phyloP scores from a whole-genome alignment of 2,329 filamentous ascomycete species.

The Epichloe typhina region DNA sequence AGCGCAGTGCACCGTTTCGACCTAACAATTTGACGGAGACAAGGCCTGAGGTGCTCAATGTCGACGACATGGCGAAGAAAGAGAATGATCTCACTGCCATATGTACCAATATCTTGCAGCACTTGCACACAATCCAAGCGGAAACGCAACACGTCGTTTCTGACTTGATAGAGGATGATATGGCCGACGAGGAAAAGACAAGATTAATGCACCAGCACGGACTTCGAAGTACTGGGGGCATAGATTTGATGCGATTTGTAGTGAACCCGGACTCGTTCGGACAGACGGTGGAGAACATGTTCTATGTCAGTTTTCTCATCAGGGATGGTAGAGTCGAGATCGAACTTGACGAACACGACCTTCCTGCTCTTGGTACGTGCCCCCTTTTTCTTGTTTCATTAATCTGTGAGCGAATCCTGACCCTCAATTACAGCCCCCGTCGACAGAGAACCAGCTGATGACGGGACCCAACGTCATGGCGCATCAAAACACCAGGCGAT shows the following conservation, averaged over 20 bases:
- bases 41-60: constrained; percentile 63
- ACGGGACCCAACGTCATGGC: constrained; percentile 33
- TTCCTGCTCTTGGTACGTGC: constrained; percentile 69
- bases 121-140: constrained; percentile 38
- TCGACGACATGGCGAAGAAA: constrained; percentile 62
- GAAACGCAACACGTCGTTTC: constrained; percentile 33
- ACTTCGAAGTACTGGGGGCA: constrained; percentile 53
- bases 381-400: not conserved
- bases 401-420: not conserved
- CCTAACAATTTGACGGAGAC: constrained; percentile 56
- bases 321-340: constrained; percentile 70
- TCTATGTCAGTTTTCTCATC: constrained; percentile 90
- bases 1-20: constrained; percentile 58
- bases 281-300: constrained; percentile 92
- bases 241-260: constrained; percentile 75
- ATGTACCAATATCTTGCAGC: constrained; percentile 59
- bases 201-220: constrained; percentile 51
- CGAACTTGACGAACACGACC: constrained; percentile 54
- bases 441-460: constrained; percentile 31
- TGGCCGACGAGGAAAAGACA: constrained; percentile 30
- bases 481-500: constrained; percentile 71
- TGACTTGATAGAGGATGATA: constrained; percentile 30
- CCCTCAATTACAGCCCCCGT: constrained; percentile 15
- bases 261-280: constrained; percentile 85
- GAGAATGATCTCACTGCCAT: constrained; percentile 68